A percentile compares a stretch with the other conserved stretches of the same genome.
These are phyloP conservation scores for Phytophthora pini DNA, from an alignment of 352 stramenopile genomes.

Conservation along the genomic window DNA sequence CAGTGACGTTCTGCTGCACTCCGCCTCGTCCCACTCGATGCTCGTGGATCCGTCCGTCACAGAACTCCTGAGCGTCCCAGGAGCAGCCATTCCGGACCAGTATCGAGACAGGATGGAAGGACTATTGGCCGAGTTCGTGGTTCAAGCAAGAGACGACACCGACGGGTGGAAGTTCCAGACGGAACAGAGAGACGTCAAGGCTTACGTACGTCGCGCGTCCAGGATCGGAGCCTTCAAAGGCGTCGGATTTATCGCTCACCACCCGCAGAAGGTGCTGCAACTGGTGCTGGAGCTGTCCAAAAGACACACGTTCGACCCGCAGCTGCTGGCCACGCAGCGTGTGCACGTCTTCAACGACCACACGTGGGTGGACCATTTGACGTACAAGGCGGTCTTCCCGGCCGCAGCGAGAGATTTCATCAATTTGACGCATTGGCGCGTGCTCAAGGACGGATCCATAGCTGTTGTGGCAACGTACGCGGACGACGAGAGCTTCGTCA, in stretches of 20 bases:
- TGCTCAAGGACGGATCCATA: slow-evolving; percentile 64
- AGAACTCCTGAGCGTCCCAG: slow-evolving; percentile 42
- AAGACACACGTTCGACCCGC: slow-evolving; percentile 60
- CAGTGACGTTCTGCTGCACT: slow-evolving; percentile 31
- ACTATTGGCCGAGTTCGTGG: slow-evolving; percentile 69
- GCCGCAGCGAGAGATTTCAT: slow-evolving; percentile 60
- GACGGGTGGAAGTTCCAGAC: slow-evolving; percentile 69
- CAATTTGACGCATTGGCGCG: slow-evolving; percentile 78
- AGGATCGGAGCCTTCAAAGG: slow-evolving; percentile 60
- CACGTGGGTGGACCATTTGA: slow-evolving; percentile 77
- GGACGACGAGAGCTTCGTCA: slow-evolving; percentile 49
- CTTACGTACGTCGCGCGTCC: slow-evolving; percentile 54
- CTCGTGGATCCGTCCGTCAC: slow-evolving; percentile 35
- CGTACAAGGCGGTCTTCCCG: slow-evolving; percentile 75
- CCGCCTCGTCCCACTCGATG: slow-evolving; percentile 36
- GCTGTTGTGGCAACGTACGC: slow-evolving; percentile 56
- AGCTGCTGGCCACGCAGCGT: slow-evolving; percentile 56
- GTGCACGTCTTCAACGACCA: slow-evolving; percentile 71
- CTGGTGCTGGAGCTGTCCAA: slow-evolving; percentile 60
- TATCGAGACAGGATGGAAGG: slow-evolving; percentile 51
- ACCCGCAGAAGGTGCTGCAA: slow-evolving; percentile 61
- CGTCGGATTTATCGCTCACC: slow-evolving; percentile 60
- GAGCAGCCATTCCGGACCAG: slow-evolving; percentile 42
- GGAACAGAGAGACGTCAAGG: slow-evolving; percentile 65
- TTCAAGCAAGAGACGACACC: slow-evolving; percentile 53